Evolutionary conservation across 148 eudicot genomes (phyloP), one percentile per base, ranked within the genome.

Genomic region (Spergularia marina): DNA sequence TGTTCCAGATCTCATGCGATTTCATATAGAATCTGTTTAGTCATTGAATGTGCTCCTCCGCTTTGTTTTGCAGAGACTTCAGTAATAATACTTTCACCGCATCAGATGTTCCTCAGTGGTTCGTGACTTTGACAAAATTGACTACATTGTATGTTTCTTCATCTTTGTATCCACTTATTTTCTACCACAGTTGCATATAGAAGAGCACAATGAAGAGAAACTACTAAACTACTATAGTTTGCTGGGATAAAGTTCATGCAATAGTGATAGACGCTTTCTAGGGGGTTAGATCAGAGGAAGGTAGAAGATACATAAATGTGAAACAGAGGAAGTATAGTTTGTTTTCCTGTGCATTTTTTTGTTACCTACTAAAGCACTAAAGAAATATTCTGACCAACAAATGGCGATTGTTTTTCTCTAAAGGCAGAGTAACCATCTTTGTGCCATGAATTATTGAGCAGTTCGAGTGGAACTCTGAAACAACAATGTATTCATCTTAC

Each of bases 71-170:
- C 84, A 81, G 84, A 69, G 84, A 81, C 66, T 44, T 81, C 75
- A 81, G 84, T 73, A 81, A 81, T 34, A 81, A 81, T 70, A 78
- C 56, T 34, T 81, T 77, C 54, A 68, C 68, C 23, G 20, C 55
- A 44, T 51, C 71, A 8, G 58, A 52, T 68, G 75, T 62, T 61
- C 84, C 84, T 73, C 74, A 40, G 60, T 81, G 84, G 84, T 62
- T 77, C 49, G 40, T 53, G 74, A 73, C 71, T 14, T 47, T 77
- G 55, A 61, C 77, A 59, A 41, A n/a, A 54, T 61, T 81, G 71
- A 81, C 84, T 40, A 81, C 84, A 44, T 44, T 81, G 84, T 81
- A 68, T 60, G 84, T 77, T 72, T 72, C 58, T 55, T 55, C 58
- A 16, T 53, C 51, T 40, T 34, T 52, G 51, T 20, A 66, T 69